Base-by-base conservation (phyloP, 2,329 filamentous ascomycete genomes). In the Ophiognomonia clavigignenti-juglandacearum region DNA sequence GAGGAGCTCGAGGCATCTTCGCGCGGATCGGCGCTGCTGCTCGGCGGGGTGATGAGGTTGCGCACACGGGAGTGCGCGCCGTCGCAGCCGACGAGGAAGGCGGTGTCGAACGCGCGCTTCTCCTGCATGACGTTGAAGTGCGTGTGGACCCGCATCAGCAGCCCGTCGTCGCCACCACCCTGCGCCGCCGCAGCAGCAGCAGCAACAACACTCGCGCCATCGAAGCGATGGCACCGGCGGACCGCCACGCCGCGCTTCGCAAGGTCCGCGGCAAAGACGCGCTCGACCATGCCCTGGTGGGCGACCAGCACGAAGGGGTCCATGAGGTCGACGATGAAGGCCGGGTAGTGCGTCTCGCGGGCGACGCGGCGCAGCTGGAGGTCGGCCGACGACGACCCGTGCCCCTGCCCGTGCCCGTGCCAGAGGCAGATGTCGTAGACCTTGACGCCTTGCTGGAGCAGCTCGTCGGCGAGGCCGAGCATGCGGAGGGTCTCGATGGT, bases 61-160 rank as follows among this genome's bases (percentile, higher is more conserved):
- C 85, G 76, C 20, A 88, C 85, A 55, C 77, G 78, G 8, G 83
- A 87, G 56, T 86, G 81, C 1, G 85, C 84, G 11, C 85, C 85
- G 55, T 89, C 51, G 14, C 51, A 53, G 38, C 51, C 51, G 19
- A 53, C 48, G 7, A 53, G 39, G 22, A 38, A 53, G 6, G 39
- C 23, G 0, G 44, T 27, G 34, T 51, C 47, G 20, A 53, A 50
- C 9, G 52, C 6, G 39, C 45, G 45, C 64, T 61, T 1, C 58
- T 61, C 1, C 67, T 64, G 9, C 1, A 67, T 64, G 9, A 59
- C 63, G n/a, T 61, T 62, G 22, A 63, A 55, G 38, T 69, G 57
- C 26, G 71, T 67, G 27, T 70, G 66, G 19, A 75, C 63, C 59
- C 75, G 72, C 37, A 77, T 57, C n/a, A n/a, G n/a, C n/a, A n/a